Evolutionary conservation across 2,329 filamentous ascomycete genomes (phyloP).

Genomic region (Colletotrichum spinosum): DNA sequence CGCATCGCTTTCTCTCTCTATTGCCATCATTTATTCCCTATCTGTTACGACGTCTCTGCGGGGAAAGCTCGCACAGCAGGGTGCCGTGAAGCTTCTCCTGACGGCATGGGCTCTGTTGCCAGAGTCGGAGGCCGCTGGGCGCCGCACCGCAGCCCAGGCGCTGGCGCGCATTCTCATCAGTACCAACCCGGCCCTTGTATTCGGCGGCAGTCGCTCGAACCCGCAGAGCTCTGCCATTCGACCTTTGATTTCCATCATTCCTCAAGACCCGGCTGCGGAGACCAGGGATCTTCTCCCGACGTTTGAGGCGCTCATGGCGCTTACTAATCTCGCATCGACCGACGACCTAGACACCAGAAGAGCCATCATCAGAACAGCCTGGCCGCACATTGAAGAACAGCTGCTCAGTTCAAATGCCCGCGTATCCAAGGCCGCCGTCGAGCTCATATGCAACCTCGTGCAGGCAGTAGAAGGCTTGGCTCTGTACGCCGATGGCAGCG

Average conservation of each 20-base stretch:
- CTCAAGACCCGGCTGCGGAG: conserved; percentile 70
- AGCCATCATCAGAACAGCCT: conserved; percentile 79
- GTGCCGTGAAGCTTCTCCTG: conserved; percentile 87
- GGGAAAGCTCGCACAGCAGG: conserved; percentile 88
- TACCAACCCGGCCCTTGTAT: conserved; percentile 85
- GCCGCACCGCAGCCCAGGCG: conserved; percentile 78
- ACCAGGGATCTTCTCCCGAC: conserved; percentile 85
- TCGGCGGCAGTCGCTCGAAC: conserved; percentile 79
- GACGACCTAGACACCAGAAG: conserved; percentile 74
- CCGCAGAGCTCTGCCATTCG: conserved; percentile 84
- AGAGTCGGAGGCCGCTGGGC: conserved; percentile 58
- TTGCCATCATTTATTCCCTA: conserved; percentile 82
- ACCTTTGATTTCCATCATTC: conserved; percentile 81
- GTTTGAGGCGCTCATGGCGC: conserved; percentile 90
- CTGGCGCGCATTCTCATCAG: conserved; percentile 89
- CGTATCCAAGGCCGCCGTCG: conserved; percentile 85
- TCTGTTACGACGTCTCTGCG: conserved; percentile 80
- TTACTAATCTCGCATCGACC: conserved; percentile 92
- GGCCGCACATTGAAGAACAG: conserved; percentile 84
- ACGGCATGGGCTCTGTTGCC: conserved; percentile 74
- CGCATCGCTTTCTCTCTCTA: conserved; percentile 77
- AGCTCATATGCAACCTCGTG: conserved; percentile 92
- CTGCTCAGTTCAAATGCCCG: conserved; percentile 80
- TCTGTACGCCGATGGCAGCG: conserved; percentile 75
- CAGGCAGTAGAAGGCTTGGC: conserved; percentile 74